Conservation (phyloP, 805 yeast species). For the Candida endomychidarum region DNA sequence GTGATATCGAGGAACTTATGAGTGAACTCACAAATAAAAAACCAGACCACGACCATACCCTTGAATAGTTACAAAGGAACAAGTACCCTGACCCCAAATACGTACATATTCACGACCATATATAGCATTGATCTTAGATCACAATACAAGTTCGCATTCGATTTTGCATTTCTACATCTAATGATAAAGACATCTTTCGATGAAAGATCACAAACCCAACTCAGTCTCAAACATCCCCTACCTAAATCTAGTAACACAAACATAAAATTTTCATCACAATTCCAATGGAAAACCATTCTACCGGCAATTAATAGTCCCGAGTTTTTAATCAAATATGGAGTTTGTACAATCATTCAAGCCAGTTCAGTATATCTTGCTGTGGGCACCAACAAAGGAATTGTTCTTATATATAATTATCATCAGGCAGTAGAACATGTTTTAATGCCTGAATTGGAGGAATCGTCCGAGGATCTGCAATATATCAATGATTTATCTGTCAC, state of each 20-base stretch:
- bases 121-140: not conserved
- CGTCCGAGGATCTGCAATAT: slow-evolving; percentile 4
- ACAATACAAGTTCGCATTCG: slow-evolving; percentile 1
- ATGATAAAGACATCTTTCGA: slow-evolving; percentile 25
- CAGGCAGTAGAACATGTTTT: slow-evolving; percentile 55
- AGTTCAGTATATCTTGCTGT: slow-evolving; percentile 47
- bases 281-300: slow-evolving; percentile 29
- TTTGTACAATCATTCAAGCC: slow-evolving; percentile 22
- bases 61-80: too few species aligned
- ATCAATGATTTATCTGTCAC: slow-evolving; percentile 39
- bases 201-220: slow-evolving; percentile 36
- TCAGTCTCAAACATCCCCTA: slow-evolving; percentile 16
- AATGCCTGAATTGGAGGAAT: slow-evolving; percentile 16
- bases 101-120: too few species aligned
- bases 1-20: not conserved
- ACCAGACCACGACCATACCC: too few species aligned
- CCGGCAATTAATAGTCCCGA: slow-evolving; percentile 21
- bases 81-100: too few species aligned
- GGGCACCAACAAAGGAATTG: slow-evolving; percentile 69
- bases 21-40: too few species aligned
- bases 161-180: not conserved
- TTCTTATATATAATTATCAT: slow-evolving; percentile 66
- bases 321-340: slow-evolving; percentile 26
- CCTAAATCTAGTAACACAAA: slow-evolving; percentile 7
- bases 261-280: slow-evolving; percentile 8